phyloP scores from a whole-genome alignment of 345 rosid genomes.

The Passiflora organensis region DNA sequence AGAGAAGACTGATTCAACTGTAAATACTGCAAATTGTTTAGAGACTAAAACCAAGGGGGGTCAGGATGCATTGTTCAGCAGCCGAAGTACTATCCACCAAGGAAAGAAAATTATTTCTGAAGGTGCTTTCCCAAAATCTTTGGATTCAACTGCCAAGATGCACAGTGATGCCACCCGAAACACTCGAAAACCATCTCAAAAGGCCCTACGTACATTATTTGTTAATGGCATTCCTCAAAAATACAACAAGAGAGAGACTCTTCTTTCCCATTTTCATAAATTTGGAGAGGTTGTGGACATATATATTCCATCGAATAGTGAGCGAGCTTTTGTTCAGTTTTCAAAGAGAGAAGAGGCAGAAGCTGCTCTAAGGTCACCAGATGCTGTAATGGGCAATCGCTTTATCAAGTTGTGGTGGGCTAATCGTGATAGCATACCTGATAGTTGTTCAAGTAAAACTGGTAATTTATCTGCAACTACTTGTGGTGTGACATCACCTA shows the following conservation, averaged over 20 bases:
- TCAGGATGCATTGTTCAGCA: constrained; percentile 30
- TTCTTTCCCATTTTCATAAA: constrained; percentile 83
- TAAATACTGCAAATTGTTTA: constrained; percentile 34
- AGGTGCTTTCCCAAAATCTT: constrained; percentile 31
- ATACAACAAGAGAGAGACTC: constrained; percentile 73
- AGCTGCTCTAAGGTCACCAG: constrained; percentile 90
- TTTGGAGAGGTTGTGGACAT: constrained; percentile 91
- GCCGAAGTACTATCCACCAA: constrained; percentile 33
- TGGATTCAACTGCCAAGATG: constrained; percentile 37
- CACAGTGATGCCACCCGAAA: constrained; percentile 37
- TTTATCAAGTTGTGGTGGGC: constrained; percentile 99
- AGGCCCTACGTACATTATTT: constrained; percentile 81
- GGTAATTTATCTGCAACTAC: constrained; percentile 36
- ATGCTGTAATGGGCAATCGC: constrained; percentile 99
- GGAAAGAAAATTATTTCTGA: constrained; percentile 46
- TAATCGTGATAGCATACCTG: constrained; percentile 78
- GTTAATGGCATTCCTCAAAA: constrained; percentile 76
- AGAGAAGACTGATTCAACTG: constrained; percentile 47
- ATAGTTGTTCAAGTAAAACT: constrained; percentile 46
- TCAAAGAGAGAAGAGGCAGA: constrained; percentile 93
- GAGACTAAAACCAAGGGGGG: constrained; percentile 54
- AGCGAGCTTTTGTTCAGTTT: constrained; percentile 92
- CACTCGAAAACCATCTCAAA: constrained; percentile 59
- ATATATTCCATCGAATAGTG: constrained; percentile 68
- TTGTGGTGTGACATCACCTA: constrained; percentile 30